These are phyloP conservation scores for Dichotomopilus funicola DNA, from an alignment of 2,329 filamentous ascomycete species.

Conservation along the genomic window DNA sequence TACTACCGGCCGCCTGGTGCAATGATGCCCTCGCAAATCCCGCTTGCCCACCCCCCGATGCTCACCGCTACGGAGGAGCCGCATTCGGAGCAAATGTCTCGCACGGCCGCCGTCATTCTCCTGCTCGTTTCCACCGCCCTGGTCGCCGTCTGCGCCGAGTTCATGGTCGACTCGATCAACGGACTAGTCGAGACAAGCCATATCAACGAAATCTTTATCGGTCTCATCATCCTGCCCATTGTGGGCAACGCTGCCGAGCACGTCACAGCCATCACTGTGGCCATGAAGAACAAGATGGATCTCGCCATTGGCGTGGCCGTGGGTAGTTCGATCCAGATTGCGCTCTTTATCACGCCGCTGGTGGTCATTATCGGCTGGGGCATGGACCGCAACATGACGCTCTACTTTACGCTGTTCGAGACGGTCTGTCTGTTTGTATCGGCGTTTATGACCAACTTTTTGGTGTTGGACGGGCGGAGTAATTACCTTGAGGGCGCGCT, in stretches of 20 bases:
- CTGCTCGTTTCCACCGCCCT: conserved; percentile 58
- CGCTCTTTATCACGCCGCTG: conserved; percentile 63
- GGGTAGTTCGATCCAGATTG: conserved; percentile 66
- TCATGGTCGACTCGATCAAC: conserved; percentile 62
- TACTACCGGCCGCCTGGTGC: conserved; percentile 42
- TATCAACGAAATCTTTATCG: conserved; percentile 61
- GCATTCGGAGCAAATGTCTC: conserved; percentile 45
- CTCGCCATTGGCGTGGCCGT: conserved; percentile 66
- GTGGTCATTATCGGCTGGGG: conserved; percentile 68
- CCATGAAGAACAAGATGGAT: conserved; percentile 71
- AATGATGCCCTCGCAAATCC: conserved; percentile 43
- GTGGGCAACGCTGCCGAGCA: conserved; percentile 70
- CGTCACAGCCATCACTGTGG: conserved; percentile 63
- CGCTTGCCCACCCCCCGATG: conserved; percentile 32
- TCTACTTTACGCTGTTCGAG: conserved; percentile 86
- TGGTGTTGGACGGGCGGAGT: conserved; percentile 77
- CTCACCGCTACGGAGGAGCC: conserved; percentile 28
- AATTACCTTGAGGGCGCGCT: conserved; percentile 80
- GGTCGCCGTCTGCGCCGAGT: conserved; percentile 63
- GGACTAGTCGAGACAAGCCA: conserved; percentile 51
- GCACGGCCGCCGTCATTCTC: conserved; percentile 52
- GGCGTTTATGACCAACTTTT: conserved; percentile 80
- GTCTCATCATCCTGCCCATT: conserved; percentile 65
- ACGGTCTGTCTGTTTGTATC: conserved; percentile 80
- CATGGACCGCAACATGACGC: conserved; percentile 61